phyloP scores from a whole-genome alignment of 108 stramenopile genomes.

The Cylindrotheca closterium region DNA sequence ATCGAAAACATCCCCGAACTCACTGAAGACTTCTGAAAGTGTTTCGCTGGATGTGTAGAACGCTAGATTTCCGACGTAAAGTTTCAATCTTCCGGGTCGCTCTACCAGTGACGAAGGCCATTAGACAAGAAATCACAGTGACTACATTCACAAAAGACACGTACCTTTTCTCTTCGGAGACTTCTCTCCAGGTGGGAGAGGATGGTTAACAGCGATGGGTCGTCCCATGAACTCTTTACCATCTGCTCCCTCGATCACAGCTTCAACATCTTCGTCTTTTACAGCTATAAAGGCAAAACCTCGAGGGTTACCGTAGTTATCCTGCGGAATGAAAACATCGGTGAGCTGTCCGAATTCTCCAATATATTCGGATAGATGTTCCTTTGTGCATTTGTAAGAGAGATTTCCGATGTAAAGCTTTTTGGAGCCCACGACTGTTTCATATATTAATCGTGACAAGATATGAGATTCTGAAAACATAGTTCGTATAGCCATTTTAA shows the following conservation, averaged over 20 bases:
- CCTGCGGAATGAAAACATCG: constrained; percentile 51
- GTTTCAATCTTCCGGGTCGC: constrained; percentile 31
- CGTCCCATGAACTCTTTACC: constrained; percentile 65
- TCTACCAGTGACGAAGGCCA: background rate
- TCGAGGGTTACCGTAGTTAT: constrained; percentile 43
- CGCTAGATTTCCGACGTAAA: constrained; percentile 82
- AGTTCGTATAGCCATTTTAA: background rate
- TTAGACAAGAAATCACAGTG: background rate
- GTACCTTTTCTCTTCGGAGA: constrained; percentile 1
- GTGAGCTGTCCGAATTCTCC: constrained; percentile 38
- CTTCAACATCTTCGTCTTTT: constrained; percentile 40
- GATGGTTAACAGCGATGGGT: constrained; percentile 52
- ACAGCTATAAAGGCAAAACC: constrained; percentile 88
- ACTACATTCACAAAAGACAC: background rate
- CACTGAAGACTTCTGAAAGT: constrained; percentile 58
- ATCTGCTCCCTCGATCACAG: constrained; percentile 43
- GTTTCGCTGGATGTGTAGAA: constrained; percentile 66
- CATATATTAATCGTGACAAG: background rate
- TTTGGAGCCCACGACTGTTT: constrained; percentile 12
- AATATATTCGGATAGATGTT: constrained; percentile 64
- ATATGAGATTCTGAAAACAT: background rate
- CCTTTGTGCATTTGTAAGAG: constrained; percentile 51
- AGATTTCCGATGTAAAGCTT: constrained; percentile 87
- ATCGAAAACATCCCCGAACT: constrained; percentile 72
- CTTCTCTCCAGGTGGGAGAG: constrained; percentile 62